Percentiles rank a stretch among this genome's conserved stretches.
phyloP scores from a whole-genome alignment of 257 asterid species.

The Jacaranda copaia region DNA sequence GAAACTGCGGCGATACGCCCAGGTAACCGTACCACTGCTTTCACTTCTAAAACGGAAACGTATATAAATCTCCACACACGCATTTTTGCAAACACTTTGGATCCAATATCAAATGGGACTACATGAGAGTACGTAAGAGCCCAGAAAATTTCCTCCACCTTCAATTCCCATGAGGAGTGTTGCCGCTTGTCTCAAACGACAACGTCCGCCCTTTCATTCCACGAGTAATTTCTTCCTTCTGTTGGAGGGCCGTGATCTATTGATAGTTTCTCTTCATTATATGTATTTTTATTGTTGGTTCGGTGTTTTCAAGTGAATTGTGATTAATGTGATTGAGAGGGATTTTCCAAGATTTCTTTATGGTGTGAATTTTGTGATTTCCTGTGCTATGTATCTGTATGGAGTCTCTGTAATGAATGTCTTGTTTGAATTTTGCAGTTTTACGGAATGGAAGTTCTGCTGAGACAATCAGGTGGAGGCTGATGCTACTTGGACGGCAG shows the following conservation, averaged over 20 bases:
- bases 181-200: conserved; percentile 47
- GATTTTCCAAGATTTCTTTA: neutral
- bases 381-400: neutral
- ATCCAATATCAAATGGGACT: conserved; percentile 32
- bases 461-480: conserved; percentile 47
- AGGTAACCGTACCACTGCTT: conserved; percentile 30
- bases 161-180: conserved; percentile 52
- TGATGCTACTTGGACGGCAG: conserved; percentile 41
- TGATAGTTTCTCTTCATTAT: neutral
- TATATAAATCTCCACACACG: conserved; percentile 9
- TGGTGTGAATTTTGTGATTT: conserved; percentile 29
- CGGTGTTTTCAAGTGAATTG: neutral
- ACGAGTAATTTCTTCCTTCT: conserved; percentile 45
- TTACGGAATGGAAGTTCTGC: conserved; percentile 40
- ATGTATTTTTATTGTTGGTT: conserved; percentile 7
- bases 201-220: conserved; percentile 43
- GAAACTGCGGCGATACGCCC: conserved; percentile 6
- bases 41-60: conserved; percentile 3
- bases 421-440: conserved; percentile 39
- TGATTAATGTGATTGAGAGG: conserved; percentile 19
- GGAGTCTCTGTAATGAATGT: neutral
- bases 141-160: conserved; percentile 8
- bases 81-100: conserved; percentile 46
- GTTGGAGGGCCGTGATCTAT: neutral
- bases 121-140: neutral